Evolutionary conservation across 169 alveolate species (phyloP), one percentile per base, ranked within the genome.

Genomic region (Cyclospora cayetanensis): DNA sequence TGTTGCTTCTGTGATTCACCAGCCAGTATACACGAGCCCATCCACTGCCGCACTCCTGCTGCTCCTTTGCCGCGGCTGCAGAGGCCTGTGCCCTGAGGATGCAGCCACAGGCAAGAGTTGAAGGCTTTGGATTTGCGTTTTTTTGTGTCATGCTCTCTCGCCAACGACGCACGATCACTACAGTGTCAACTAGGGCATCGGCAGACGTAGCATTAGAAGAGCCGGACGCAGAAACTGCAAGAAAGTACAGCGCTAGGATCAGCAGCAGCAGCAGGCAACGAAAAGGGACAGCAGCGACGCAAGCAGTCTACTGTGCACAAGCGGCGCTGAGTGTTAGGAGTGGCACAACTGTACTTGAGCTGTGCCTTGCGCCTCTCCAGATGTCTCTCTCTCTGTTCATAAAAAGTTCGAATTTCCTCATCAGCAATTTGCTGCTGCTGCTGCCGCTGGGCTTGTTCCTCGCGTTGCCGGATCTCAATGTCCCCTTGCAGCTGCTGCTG

Each of bases 401-500:
- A 60, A 60, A 60, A 60, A 15, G 34, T n/a, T n/a, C n/a, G 15
- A 20, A 60, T 60, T n/a, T 60, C 72, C 27, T 60, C 72, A 12
- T 60, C 72, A n/a, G 72, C 72, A 20, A 60, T 12, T 60, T 60
- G 72, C 72, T 5, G 72, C n/a, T 60, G 72, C 72, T 60, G 35
- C 72, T 60, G n/a, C 31, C 72, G n/a, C 72, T 20, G 72, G 35
- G 72, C 42, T 15, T 60, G 35, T 0, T 60, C 72, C n/a, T 60
- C 72, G 15, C 72, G 15, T 31, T n/a, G 72, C n/a, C 72, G 72
- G 31, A 31, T 31, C n/a, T 60, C 72, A 31, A 60, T 60, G 15
- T 60, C 72, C 72, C 27, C 35, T 31, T 60, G 72, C 31, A 60
- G 72, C 72, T 60, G 72, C 72, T 60, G 35, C 72, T 60, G 72